Conservation (phyloP, 2,329 filamentous ascomycete species). For the Aspergillus arachidicola region DNA sequence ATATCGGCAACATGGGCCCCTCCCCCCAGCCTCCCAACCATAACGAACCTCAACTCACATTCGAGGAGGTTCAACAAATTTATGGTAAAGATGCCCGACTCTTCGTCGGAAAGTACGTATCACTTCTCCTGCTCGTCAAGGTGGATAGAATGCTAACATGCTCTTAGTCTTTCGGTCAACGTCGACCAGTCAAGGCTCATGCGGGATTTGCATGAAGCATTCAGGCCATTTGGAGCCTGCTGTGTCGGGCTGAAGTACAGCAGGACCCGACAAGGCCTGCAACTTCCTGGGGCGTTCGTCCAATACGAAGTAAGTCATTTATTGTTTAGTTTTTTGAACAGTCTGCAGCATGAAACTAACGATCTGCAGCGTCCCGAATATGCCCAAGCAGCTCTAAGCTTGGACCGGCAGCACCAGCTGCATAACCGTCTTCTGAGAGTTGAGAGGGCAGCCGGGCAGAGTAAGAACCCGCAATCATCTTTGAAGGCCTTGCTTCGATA, state of each 20-base stretch:
- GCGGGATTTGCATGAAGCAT: neutral
- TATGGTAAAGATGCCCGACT: neutral
- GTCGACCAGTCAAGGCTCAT: neutral
- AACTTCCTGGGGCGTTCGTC: neutral
- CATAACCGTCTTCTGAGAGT: neutral
- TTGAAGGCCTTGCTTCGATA: neutral
- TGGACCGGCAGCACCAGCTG: neutral
- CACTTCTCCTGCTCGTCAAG: neutral
- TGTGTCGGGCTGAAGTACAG: neutral
- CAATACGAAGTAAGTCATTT: neutral
- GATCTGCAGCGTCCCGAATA: neutral
- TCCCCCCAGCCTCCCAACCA: no score
- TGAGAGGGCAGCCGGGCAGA: neutral
- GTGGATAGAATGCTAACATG: neutral
- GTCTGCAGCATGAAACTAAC: neutral
- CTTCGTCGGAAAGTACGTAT: neutral
- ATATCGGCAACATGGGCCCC: no score
- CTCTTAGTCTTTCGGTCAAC: neutral
- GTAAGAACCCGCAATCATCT: neutral
- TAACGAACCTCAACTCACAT: neutral
- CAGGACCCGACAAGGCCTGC: neutral
- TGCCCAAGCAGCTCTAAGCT: neutral
- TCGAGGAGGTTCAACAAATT: neutral
- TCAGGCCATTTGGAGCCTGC: neutral
- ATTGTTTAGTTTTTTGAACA: neutral